Percentiles rank a stretch among this genome's conserved stretches.
Conservation (phyloP, 1,139 yeast species). For the Hyphopichia fennica region DNA sequence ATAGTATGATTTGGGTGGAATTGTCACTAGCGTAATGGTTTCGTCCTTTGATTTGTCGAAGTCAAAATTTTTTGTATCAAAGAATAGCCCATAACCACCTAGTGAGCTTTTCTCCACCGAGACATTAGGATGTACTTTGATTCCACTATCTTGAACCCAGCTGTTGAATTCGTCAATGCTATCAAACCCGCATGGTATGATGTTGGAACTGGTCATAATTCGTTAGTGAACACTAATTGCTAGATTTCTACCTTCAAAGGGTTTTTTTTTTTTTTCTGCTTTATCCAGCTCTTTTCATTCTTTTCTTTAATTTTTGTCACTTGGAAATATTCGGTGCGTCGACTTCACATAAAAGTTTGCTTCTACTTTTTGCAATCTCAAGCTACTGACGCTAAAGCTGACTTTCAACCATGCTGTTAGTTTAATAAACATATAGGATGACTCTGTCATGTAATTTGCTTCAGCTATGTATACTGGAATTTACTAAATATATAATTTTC, state of each 20-base stretch:
- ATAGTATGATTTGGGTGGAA: slow-evolving; percentile 15
- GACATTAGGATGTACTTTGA: slow-evolving; percentile 9
- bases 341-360: no score
- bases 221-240: neutral
- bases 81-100: slow-evolving; percentile 40
- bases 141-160: neutral
- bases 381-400: no score
- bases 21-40: neutral
- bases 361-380: no score
- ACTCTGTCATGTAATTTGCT: no score
- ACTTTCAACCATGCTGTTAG: no score
- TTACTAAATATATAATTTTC: no score
- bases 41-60: neutral
- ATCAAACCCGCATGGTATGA: neutral
- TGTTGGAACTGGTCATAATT: neutral
- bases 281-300: no score
- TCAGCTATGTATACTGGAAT: no score
- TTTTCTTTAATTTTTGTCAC: no score
- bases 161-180: neutral
- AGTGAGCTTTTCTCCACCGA: slow-evolving; percentile 22
- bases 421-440: no score
- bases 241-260: neutral
- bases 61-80: slow-evolving; percentile 6
- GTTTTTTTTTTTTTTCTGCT: no score
- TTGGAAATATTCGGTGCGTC: no score